A percentile compares a stretch with the other conserved stretches of the same genome.
Evolutionary conservation across 257 asterid genomes (phyloP).

Genomic region (Ballota nigra): DNA sequence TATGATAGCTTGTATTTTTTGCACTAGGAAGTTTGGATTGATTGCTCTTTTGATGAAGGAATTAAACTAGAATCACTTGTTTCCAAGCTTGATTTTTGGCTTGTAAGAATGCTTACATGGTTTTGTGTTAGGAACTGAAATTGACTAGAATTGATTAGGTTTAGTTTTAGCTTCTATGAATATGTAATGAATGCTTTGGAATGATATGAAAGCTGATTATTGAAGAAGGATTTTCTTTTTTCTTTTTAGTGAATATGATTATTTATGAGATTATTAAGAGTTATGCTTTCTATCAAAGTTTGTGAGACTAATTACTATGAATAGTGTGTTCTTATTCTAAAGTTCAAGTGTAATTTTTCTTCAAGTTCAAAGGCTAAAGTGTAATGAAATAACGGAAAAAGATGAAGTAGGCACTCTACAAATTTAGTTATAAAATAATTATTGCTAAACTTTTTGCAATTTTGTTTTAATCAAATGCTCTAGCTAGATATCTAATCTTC

Average conservation of each 20-base stretch:
- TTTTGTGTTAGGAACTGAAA: not conserved
- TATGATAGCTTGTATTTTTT: conserved; percentile 31
- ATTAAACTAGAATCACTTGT: not conserved
- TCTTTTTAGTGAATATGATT: not conserved
- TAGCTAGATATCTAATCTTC: no score
- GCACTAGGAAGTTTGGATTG: not conserved
- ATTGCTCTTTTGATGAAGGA: not conserved
- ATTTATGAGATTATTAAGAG: no score
- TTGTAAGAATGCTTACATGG: not conserved
- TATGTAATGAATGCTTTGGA: not conserved
- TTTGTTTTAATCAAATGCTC: no score
- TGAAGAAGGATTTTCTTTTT: not conserved
- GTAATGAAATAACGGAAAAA: no score
- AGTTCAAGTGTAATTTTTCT: no score
- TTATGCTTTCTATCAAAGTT: not conserved
- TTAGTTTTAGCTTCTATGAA: not conserved
- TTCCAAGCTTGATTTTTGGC: not conserved
- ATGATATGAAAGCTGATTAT: not conserved
- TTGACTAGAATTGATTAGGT: not conserved
- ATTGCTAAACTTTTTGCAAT: not conserved
- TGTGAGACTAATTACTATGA: not conserved
- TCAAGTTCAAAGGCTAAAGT: no score
- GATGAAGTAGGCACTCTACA: no score
- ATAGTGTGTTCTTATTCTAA: no score
- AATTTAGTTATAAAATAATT: no score